Percentiles rank a stretch among this genome's conserved stretches.
phyloP scores from a whole-genome alignment of 2,329 filamentous ascomycete species.

The Pseudogymnoascus sp. region DNA sequence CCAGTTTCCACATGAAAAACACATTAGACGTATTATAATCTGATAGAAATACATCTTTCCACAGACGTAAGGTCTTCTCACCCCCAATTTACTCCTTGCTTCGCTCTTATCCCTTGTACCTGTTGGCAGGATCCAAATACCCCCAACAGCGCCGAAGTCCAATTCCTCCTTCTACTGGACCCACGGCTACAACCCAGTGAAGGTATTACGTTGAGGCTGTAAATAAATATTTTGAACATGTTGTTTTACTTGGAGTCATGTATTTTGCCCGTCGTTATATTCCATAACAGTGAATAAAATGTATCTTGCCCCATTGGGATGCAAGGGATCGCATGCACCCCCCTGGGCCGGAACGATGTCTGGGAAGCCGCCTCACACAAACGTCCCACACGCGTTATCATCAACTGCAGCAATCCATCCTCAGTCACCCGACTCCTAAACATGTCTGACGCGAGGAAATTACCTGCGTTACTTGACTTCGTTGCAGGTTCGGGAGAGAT shows the following conservation, averaged over 20 bases:
- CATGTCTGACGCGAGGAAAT: conserved; percentile 2
- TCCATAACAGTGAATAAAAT: neutral
- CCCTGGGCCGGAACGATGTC: neutral
- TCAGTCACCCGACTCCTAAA: conserved; percentile 7
- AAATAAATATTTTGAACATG: neutral
- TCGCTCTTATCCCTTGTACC: neutral
- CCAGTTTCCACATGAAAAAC: neutral
- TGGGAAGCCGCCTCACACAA: neutral
- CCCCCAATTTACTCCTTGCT: neutral
- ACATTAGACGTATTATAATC: neutral
- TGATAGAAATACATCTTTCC: neutral
- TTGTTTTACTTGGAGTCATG: neutral
- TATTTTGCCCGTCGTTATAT: neutral
- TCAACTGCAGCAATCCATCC: conserved; percentile 3
- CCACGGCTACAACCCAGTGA: neutral
- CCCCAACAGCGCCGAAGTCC: neutral
- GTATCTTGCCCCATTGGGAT: neutral
- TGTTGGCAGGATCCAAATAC: neutral
- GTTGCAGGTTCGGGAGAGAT: neutral
- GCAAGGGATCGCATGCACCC: neutral
- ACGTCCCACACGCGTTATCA: neutral
- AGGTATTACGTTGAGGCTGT: neutral
- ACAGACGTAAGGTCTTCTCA: neutral
- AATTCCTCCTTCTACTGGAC: no score
- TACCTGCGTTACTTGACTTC: neutral